phyloP scores from a whole-genome alignment of 2,329 filamentous ascomycete genomes.

The Mycosphaerella arachidis region DNA sequence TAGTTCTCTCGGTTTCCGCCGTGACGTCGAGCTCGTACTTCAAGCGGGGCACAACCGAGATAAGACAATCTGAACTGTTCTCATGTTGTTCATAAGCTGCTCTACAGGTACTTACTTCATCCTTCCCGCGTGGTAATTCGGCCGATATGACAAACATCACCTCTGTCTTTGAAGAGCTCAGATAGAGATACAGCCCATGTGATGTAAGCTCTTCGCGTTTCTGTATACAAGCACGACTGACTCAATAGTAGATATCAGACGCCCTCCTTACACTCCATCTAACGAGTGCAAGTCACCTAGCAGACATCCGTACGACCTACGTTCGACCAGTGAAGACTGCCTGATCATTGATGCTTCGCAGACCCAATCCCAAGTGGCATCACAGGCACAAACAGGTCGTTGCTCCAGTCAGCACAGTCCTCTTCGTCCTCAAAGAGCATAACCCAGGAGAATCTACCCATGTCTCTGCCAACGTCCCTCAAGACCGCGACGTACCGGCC shows the following conservation, averaged over 20 bases:
- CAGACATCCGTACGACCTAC: slow-evolving; percentile 52
- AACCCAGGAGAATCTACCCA: slow-evolving; percentile 23
- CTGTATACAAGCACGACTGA: no score
- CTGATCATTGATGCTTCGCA: not conserved
- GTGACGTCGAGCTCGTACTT: not conserved
- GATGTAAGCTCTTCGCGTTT: slow-evolving; percentile 28
- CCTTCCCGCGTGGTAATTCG: not conserved
- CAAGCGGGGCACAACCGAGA: not conserved
- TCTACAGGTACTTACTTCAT: not conserved
- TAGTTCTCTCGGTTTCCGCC: not conserved
- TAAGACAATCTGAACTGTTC: not conserved
- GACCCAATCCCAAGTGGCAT: slow-evolving; percentile 3
- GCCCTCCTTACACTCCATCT: slow-evolving; percentile 66
- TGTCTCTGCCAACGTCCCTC: slow-evolving; percentile 6
- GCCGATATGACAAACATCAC: not conserved
- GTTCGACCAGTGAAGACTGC: no score
- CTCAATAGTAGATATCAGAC: slow-evolving; percentile 57
- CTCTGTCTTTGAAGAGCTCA: slow-evolving; percentile 12
- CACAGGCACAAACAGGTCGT: slow-evolving; percentile 29
- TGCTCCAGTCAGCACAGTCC: slow-evolving; percentile 56
- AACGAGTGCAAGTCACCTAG: slow-evolving; percentile 61
- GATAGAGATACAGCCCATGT: slow-evolving; percentile 28
- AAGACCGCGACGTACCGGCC: slow-evolving; percentile 48
- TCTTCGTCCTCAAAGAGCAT: slow-evolving; percentile 58
- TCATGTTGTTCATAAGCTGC: not conserved